Conservation (phyloP, 768 basidiomycete species). For the Phylloporus sp. region DNA sequence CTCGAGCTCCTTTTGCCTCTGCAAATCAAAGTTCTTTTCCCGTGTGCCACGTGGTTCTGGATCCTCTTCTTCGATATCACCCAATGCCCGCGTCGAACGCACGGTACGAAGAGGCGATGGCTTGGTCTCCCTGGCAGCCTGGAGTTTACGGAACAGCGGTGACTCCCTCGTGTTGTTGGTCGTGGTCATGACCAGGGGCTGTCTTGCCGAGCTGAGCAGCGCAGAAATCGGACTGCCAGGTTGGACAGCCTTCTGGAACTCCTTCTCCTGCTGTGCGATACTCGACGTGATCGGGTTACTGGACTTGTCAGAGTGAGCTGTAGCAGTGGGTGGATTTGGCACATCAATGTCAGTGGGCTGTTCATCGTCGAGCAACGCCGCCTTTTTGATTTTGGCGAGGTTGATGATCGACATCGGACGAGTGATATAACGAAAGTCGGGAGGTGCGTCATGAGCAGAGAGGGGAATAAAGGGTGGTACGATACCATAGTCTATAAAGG, state of each 20-base stretch:
- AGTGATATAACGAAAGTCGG: constrained; percentile 71
- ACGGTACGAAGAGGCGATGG: constrained; percentile 52
- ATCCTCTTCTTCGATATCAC: constrained; percentile 46
- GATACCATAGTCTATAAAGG: constrained; percentile 78
- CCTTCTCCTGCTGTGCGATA: constrained; percentile 86
- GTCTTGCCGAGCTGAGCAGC: constrained; percentile 81
- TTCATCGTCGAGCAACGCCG: constrained; percentile 63
- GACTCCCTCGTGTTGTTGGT: constrained; percentile 37
- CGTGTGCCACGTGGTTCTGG: constrained; percentile 37
- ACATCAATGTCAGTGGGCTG: constrained; percentile 42
- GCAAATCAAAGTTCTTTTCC: constrained; percentile 39
- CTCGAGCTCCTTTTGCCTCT: constrained; percentile 71
- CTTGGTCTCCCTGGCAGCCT: constrained; percentile 46
- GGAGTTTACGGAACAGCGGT: constrained; percentile 49
- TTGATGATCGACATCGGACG: constrained; percentile 62
- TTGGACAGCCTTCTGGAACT: constrained; percentile 94
- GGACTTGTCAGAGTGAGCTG: constrained; percentile 15
- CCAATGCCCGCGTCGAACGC: constrained; percentile 37
- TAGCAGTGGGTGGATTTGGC: constrained; percentile 33
- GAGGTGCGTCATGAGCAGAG: constrained; percentile 69
- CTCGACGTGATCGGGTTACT: constrained; percentile 50
- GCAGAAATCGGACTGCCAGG: constrained; percentile 94
- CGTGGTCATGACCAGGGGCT: constrained; percentile 75
- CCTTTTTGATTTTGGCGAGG: constrained; percentile 61
- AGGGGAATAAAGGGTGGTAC: constrained; percentile 79